phyloP scores from a whole-genome alignment of 2,329 filamentous ascomycete species.

The Eutypella sp. region DNA sequence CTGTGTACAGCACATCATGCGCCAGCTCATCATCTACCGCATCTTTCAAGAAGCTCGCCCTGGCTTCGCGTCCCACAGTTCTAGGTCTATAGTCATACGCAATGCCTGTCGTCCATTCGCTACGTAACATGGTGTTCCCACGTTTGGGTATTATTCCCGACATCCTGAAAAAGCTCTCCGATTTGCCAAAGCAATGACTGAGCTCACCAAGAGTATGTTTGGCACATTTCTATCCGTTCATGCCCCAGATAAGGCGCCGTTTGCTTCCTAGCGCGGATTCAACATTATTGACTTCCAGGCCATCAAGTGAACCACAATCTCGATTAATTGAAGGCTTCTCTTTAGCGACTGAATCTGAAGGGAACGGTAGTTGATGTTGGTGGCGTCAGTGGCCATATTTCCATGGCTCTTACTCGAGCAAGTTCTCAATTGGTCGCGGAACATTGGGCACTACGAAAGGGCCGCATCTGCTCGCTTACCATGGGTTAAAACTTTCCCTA shows the following conservation, averaged over 20 bases:
- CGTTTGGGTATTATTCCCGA: conserved; percentile 14
- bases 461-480: neutral
- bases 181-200: conserved; percentile 15
- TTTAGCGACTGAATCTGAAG: conserved; percentile 14
- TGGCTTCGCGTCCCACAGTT: conserved; percentile 15
- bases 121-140: conserved; percentile 8
- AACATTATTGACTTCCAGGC: neutral
- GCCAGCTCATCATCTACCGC: conserved; percentile 16
- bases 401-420: conserved; percentile 11
- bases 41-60: conserved; percentile 17
- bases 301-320: conserved; percentile 7
- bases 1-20: conserved; percentile 14
- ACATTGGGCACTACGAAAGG: neutral
- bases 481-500: conserved; percentile 9
- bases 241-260: neutral
- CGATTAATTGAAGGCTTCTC: conserved; percentile 10
- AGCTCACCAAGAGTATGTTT: conserved; percentile 4
- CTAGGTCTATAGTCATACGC: conserved; percentile 4
- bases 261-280: too few species aligned
- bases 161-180: conserved; percentile 5
- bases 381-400: conserved; percentile 19
- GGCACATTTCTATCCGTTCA: neutral
- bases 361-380: conserved; percentile 21
- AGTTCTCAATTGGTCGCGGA: neutral
- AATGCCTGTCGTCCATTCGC: conserved; percentile 14